phyloP scores from a whole-genome alignment of 257 asterid genomes.

The Solanum paucissectum region DNA sequence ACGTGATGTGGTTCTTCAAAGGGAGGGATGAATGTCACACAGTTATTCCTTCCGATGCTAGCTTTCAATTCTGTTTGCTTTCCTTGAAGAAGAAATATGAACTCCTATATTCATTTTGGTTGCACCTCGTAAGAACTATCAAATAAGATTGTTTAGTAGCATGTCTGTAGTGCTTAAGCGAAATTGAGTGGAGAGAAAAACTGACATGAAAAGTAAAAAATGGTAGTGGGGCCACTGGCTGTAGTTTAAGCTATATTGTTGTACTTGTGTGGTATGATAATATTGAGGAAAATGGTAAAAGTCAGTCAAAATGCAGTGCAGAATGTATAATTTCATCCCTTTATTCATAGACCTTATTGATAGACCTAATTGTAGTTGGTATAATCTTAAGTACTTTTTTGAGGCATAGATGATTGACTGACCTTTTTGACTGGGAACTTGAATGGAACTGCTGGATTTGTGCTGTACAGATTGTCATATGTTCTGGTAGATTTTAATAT shows the following conservation, averaged over 20 bases:
- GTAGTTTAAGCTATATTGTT: neutral
- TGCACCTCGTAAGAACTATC: neutral
- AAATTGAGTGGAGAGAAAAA: neutral
- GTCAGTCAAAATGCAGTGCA: neutral
- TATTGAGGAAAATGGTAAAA: neutral
- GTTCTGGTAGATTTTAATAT: neutral
- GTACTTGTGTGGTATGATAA: neutral
- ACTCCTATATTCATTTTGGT: neutral
- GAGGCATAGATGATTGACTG: neutral
- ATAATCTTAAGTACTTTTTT: neutral
- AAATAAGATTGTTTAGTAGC: neutral
- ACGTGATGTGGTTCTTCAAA: neutral
- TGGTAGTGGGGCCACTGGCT: neutral
- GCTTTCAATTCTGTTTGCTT: neutral
- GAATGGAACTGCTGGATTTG: neutral
- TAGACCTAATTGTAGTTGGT: neutral
- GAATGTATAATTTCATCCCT: neutral
- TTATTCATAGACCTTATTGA: neutral
- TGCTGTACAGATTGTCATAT: neutral
- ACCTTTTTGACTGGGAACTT: neutral
- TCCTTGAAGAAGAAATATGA: neutral
- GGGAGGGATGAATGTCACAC: neutral
- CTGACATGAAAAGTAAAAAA: neutral
- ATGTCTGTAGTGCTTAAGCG: neutral
- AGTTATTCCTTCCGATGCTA: neutral